A percentile compares a stretch with the other conserved stretches of the same genome.
Conservation (phyloP, 1,284 basidiomycete species). For the Ustilago lituana region DNA sequence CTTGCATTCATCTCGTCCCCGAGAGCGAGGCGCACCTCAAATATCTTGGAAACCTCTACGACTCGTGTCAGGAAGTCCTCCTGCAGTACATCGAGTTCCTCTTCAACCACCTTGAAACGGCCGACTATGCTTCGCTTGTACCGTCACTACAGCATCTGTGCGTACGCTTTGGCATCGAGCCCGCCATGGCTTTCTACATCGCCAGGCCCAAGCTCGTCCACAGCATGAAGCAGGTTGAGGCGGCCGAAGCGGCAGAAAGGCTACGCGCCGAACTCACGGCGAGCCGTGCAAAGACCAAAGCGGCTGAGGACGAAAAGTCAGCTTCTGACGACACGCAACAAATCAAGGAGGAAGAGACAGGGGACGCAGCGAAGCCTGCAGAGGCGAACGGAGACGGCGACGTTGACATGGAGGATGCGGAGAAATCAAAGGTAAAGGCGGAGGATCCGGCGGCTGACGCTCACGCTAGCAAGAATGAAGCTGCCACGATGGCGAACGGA, state of each 20-base stretch:
- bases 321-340: not conserved
- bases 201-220: slow-evolving; percentile 55
- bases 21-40: slow-evolving; percentile 63
- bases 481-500: not conserved
- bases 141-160: slow-evolving; percentile 50
- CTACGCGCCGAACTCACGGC: slow-evolving; percentile 52
- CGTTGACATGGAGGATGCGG: slow-evolving; percentile 35
- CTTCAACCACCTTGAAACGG: slow-evolving; percentile 51
- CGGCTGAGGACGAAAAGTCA: slow-evolving; percentile 11
- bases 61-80: slow-evolving; percentile 61
- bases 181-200: slow-evolving; percentile 63
- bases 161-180: slow-evolving; percentile 60
- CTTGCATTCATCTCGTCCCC: slow-evolving; percentile 60
- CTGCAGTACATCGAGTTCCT: slow-evolving; percentile 66
- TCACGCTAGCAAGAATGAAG: not conserved
- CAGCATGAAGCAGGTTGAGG: slow-evolving; percentile 49
- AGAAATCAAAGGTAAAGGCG: slow-evolving; percentile 1
- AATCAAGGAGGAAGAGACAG: not conserved
- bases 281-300: slow-evolving; percentile 35
- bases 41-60: slow-evolving; percentile 64
- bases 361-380: not conserved
- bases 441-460: not conserved
- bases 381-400: slow-evolving; percentile 19
- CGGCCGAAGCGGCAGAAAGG: slow-evolving; percentile 42
- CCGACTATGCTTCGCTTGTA: slow-evolving; percentile 52